Percentiles rank a stretch among this genome's conserved stretches.
phyloP scores from a whole-genome alignment of 352 stramenopile species.

The Pythium insidiosum region DNA sequence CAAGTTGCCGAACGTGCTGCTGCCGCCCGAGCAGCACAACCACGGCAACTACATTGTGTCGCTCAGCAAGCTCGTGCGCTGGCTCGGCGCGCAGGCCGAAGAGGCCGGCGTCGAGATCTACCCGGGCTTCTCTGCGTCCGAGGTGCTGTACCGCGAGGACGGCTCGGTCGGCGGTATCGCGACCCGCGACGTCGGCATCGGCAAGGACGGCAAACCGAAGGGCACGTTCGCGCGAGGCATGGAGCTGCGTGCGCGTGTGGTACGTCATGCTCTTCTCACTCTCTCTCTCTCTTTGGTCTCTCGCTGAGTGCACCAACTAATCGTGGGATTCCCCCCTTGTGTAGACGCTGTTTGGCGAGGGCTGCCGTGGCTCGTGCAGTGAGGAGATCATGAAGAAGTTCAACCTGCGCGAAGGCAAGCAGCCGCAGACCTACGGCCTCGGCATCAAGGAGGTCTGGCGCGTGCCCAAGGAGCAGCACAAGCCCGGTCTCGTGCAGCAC shows the following conservation, averaged over 20 bases:
- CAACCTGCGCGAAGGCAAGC: slow-evolving; percentile 84
- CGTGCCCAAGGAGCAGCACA: slow-evolving; percentile 90
- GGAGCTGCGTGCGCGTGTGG: slow-evolving; percentile 91
- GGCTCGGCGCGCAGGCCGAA: slow-evolving; percentile 95
- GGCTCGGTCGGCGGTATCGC: slow-evolving; percentile 90
- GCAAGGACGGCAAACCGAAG: slow-evolving; percentile 94
- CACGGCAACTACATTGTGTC: slow-evolving; percentile 98
- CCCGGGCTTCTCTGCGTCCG: slow-evolving; percentile 94
- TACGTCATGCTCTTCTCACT: slow-evolving; percentile 11
- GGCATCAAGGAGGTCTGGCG: slow-evolving; percentile 98
- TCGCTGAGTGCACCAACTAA: too few relatives aligned
- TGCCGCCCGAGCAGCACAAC: slow-evolving; percentile 96
- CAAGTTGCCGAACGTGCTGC: slow-evolving; percentile 87
- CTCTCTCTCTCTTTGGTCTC: slow-evolving; percentile 3
- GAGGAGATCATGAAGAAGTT: slow-evolving; percentile 97
- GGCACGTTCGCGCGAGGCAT: slow-evolving; percentile 97
- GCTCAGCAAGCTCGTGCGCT: slow-evolving; percentile 95
- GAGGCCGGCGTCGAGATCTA: slow-evolving; percentile 99
- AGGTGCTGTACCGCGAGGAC: slow-evolving; percentile 85
- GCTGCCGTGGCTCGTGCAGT: slow-evolving; percentile 94
- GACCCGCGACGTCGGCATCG: slow-evolving; percentile 97
- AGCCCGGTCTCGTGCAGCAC: slow-evolving; percentile 95
- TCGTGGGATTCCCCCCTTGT: too few relatives aligned
- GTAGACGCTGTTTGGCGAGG: slow-evolving; percentile 98
- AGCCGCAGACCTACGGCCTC: slow-evolving; percentile 97